Evolutionary conservation across 2,329 filamentous ascomycete species (phyloP), one percentile per base, ranked within the genome.

Genomic region (Aulographum hederae): DNA sequence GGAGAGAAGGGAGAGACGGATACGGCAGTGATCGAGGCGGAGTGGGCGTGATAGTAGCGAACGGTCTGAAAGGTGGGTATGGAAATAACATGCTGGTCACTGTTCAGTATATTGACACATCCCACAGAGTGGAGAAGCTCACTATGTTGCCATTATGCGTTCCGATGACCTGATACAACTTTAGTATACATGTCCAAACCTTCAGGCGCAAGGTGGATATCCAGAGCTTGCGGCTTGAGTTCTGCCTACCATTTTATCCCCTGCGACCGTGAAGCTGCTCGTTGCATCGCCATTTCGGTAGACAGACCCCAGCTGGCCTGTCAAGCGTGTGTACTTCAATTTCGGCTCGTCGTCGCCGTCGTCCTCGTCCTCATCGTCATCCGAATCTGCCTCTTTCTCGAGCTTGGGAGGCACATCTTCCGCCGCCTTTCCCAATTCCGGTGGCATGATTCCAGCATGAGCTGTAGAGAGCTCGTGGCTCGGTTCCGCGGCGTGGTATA

Each of bases 61-160:
- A 98, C 54, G 3, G 77, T 62, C 41, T 86, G 74, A 48, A 95
- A 78, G 4, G 73, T 69, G 1, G 89, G 85, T 13, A 95, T 56
- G 40, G 81, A 77, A 29, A 94, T 60, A 38, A 93, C 76, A 60
- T 98, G 79, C 80, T 89, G 43, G 17, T 18, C 10, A 5, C n/a
- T n/a, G n/a, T n/a, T n/a, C n/a, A n/a, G n/a, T n/a, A n/a, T n/a
- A n/a, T n/a, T n/a, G n/a, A n/a, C n/a, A n/a, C n/a, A n/a, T n/a
- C n/a, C 13, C 17, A 37, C 21, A 38, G 33, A 12, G 19, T 28
- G 20, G 5, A 13, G n/a, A 31, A 30, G 58, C 77, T 62, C 65
- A 91, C 82, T 46, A 95, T 86, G 46, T 89, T 93, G 45, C 89
- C 89, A 57, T 92, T 93, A 53, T 98, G 86, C 19, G 89, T 94